These are phyloP conservation scores for Digitaria exilis DNA, from an alignment of 202 grass and related monocot genomes.

Conservation along the genomic window DNA sequence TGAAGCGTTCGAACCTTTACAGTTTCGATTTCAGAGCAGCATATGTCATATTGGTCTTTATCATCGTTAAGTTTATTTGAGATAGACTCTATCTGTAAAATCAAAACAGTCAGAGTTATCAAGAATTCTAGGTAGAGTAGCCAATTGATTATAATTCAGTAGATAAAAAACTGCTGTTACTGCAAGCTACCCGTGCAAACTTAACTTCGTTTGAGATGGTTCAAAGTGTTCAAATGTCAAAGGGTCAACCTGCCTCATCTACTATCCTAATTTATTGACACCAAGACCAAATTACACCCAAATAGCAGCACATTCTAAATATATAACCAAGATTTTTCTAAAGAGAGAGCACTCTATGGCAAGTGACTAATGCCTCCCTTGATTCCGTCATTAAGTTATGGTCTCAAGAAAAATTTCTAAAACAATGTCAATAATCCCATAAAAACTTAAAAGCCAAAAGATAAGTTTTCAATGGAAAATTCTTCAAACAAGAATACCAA, in stretches of 20 bases:
- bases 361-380: neutral
- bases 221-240: neutral
- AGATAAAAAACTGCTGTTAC: neutral
- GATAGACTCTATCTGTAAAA: conserved; percentile 51
- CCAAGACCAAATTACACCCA: neutral
- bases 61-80: conserved; percentile 52
- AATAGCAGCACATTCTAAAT: neutral
- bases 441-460: neutral
- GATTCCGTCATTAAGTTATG: neutral
- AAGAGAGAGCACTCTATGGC: neutral
- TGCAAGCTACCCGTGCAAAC: conserved; percentile 12
- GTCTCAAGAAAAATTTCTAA: neutral
- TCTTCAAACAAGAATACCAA: neutral
- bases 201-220: conserved; percentile 25
- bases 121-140: conserved; percentile 19
- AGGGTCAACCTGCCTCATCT: neutral
- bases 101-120: conserved; percentile 15
- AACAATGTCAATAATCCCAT: neutral
- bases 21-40: conserved; percentile 48
- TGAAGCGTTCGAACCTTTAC: conserved; percentile 41
- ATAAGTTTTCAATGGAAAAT: neutral
- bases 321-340: conserved; percentile 3
- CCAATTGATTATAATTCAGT: neutral
- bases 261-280: conserved; percentile 20
- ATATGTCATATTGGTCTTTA: conserved; percentile 36